A percentile compares a stretch with the other conserved stretches of the same genome.
Conservation (phyloP, 2,329 filamentous ascomycete species). For the Ambrosiella cleistominuta region DNA sequence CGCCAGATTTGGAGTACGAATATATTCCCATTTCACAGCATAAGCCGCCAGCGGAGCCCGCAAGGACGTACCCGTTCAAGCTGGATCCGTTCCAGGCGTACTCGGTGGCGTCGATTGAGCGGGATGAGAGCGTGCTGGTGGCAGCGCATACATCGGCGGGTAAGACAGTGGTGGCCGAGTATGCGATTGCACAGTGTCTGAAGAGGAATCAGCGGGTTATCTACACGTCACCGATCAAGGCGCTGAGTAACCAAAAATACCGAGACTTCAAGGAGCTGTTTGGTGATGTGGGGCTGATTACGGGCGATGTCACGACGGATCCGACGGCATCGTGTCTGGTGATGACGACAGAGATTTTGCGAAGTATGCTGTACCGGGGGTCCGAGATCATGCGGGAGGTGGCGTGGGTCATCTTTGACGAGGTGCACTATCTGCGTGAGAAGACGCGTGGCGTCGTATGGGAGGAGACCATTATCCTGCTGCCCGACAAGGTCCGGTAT, state of each 20-base stretch:
- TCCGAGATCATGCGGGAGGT: conserved; percentile 99
- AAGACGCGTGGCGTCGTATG: conserved; percentile 89
- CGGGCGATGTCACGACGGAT: conserved; percentile 97
- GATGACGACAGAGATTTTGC: conserved; percentile 98
- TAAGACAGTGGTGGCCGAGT: conserved; percentile 96
- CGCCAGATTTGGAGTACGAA: conserved; percentile 83
- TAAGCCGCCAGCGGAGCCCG: conserved; percentile 73
- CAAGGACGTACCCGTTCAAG: conserved; percentile 70
- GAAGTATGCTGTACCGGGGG: conserved; percentile 93
- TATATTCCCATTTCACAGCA: conserved; percentile 92
- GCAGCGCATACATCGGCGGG: conserved; percentile 95
- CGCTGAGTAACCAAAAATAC: conserved; percentile 96
- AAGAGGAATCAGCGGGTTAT: conserved; percentile 97
- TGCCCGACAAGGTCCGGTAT: conserved; percentile 96
- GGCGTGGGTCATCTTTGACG: conserved; percentile 94
- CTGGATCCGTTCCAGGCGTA: conserved; percentile 96
- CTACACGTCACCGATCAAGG: conserved; percentile 98
- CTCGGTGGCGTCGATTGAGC: conserved; percentile 84
- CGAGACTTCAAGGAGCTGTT: conserved; percentile 91
- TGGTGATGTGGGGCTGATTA: conserved; percentile 95
- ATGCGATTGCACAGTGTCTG: conserved; percentile 91
- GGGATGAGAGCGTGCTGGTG: conserved; percentile 89
- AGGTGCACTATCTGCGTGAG: conserved; percentile 97
- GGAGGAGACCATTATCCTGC: conserved; percentile 96
- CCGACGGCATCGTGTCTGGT: conserved; percentile 94